A percentile compares a stretch with the other conserved stretches of the same genome.
Evolutionary conservation across 345 rosid genomes (phyloP).

Genomic region (Acer saccharum): DNA sequence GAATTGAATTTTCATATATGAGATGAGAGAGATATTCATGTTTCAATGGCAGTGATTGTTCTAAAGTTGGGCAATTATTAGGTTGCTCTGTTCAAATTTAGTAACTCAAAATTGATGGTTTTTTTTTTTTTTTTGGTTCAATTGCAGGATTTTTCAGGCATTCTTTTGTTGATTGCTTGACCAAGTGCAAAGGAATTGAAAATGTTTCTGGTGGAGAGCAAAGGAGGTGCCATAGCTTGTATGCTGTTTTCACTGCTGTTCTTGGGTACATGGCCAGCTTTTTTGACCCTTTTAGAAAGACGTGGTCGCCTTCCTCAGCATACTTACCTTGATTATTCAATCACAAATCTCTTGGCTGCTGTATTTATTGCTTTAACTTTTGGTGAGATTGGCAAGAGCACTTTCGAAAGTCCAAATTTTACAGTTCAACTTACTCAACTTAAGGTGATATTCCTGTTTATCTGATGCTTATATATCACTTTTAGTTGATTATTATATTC

Average conservation of each 20-base stretch:
- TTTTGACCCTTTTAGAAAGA: slow-evolving; percentile 73
- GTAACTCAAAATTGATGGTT: not conserved
- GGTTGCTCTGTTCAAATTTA: not conserved
- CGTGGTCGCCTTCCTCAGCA: slow-evolving; percentile 92
- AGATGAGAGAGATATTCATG: too few relatives aligned
- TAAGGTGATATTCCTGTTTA: slow-evolving; percentile 34
- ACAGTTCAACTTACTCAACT: slow-evolving; percentile 54
- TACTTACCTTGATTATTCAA: slow-evolving; percentile 81
- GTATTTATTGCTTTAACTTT: slow-evolving; percentile 67
- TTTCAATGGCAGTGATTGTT: not conserved
- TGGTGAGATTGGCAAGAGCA: slow-evolving; percentile 48
- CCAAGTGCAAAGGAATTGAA: slow-evolving; percentile 26
- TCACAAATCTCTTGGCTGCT: slow-evolving; percentile 76
- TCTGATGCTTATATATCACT: not conserved
- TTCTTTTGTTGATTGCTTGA: slow-evolving; percentile 16
- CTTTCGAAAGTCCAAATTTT: slow-evolving; percentile 51
- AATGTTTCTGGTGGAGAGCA: slow-evolving; percentile 82
- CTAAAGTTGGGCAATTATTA: not conserved
- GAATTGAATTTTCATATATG: too few relatives aligned
- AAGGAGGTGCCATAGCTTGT: slow-evolving; percentile 80
- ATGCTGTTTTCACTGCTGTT: slow-evolving; percentile 65
- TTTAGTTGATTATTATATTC: not conserved
- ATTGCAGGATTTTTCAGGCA: slow-evolving; percentile 30
- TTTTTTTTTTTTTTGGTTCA: too few relatives aligned
- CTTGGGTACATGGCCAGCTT: slow-evolving; percentile 91